Evolutionary conservation across 106 monocot genomes (phyloP).

Genomic region (Dioscorea zingiberensis): DNA sequence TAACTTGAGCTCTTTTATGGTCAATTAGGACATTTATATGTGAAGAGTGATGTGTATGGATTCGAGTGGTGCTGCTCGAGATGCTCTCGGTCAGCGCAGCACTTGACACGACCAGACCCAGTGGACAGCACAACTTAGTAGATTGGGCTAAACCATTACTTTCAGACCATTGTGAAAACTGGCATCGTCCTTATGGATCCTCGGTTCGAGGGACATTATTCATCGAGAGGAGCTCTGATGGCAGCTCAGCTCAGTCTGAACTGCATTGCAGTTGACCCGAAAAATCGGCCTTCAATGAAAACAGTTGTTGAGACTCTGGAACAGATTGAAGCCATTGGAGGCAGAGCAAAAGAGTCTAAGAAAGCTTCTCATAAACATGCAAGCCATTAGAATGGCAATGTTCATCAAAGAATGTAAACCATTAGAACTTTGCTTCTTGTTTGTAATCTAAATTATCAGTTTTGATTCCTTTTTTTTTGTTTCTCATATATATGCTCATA

Average conservation of each 20-base stretch:
- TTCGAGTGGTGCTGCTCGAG: conserved; percentile 77
- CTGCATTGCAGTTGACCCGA: conserved; percentile 52
- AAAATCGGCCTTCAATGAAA: conserved; percentile 58
- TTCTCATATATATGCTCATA: no score
- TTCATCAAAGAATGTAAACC: no score
- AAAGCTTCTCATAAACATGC: conserved; percentile 11
- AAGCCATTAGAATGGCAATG: not conserved
- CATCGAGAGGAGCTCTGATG: conserved; percentile 36
- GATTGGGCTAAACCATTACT: conserved; percentile 56
- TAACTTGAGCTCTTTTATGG: no score
- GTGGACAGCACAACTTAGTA: conserved; percentile 44
- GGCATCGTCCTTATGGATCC: conserved; percentile 44
- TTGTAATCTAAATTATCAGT: no score
- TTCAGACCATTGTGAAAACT: conserved; percentile 37
- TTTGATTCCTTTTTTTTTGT: no score
- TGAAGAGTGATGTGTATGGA: conserved; percentile 81
- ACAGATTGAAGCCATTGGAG: conserved; percentile 29
- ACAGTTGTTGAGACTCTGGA: conserved; percentile 50
- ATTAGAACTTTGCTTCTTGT: no score
- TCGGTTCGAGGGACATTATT: conserved; percentile 51
- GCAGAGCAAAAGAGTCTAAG: conserved; percentile 2
- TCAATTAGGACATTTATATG: conserved; percentile 55
- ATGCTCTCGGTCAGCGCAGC: conserved; percentile 51
- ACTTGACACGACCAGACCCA: conserved; percentile 38
- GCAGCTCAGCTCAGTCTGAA: conserved; percentile 41